phyloP scores from a whole-genome alignment of 169 alveolate species.

The Prorocentrum cordatum region DNA sequence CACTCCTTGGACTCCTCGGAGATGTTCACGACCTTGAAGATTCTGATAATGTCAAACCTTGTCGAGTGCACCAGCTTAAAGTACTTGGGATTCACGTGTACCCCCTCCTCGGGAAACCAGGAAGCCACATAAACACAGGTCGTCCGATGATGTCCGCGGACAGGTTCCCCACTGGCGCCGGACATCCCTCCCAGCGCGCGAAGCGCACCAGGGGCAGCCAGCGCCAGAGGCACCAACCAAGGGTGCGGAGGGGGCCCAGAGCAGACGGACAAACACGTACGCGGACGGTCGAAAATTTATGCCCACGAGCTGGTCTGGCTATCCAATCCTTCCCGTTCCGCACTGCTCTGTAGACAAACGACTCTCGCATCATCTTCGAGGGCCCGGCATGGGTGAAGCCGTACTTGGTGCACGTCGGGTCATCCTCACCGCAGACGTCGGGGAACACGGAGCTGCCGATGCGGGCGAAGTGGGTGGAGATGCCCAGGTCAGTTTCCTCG shows the following conservation, averaged over 20 bases:
- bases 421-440: constrained; percentile 60
- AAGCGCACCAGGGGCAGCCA: too few relatives aligned
- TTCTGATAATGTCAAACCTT: constrained; percentile 26
- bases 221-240: too few relatives aligned
- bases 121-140: too few relatives aligned
- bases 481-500: constrained; percentile 10
- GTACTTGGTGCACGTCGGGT: constrained; percentile 52
- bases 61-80: constrained; percentile 17
- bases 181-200: too few relatives aligned
- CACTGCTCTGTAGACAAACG: constrained; percentile 55
- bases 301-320: too few relatives aligned
- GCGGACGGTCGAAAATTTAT: too few relatives aligned
- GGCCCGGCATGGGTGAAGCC: constrained; percentile 48
- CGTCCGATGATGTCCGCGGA: too few relatives aligned
- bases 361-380: constrained; percentile 36
- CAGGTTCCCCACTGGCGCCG: too few relatives aligned
- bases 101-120: constrained; percentile 22
- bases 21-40: neutral
- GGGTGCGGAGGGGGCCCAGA: too few relatives aligned
- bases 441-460: constrained; percentile 64
- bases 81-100: constrained; percentile 26
- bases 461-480: neutral
- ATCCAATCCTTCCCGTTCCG: too few relatives aligned
- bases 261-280: too few relatives aligned
- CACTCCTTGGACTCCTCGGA: constrained; percentile 26